Conservation (phyloP, 768 basidiomycete genomes). For the Collybiopsis luxurians region DNA sequence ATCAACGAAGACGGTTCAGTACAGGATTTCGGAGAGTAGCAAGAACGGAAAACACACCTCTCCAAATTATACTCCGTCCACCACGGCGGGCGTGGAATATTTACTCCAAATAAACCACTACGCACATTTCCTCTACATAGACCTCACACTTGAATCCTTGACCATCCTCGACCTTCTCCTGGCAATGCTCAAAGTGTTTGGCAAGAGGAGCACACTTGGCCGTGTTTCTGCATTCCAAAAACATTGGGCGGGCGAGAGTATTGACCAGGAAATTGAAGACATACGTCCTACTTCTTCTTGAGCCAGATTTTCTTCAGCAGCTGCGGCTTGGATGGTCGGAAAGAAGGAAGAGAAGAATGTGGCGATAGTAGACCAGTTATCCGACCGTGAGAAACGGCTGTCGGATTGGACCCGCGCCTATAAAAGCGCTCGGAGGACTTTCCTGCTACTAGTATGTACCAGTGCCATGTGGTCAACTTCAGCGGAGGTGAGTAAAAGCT, state of each 20-base stretch:
- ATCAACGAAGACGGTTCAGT: too few relatives aligned
- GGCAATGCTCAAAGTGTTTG: conserved; percentile 88
- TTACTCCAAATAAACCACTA: conserved; percentile 20
- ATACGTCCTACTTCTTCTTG: conserved; percentile 56
- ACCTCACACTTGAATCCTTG: conserved; percentile 89
- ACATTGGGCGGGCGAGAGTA: conserved; percentile 57
- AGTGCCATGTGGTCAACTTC: too few relatives aligned
- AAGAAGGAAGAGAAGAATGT: conserved; percentile 45
- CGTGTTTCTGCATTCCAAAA: conserved; percentile 65
- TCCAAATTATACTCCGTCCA: too few relatives aligned
- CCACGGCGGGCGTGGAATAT: too few relatives aligned
- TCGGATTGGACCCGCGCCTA: too few relatives aligned
- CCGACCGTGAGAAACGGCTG: too few relatives aligned
- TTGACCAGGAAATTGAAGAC: conserved; percentile 25
- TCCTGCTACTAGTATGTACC: too few relatives aligned
- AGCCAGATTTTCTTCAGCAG: conserved; percentile 15
- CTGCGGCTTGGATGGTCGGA: conserved; percentile 41
- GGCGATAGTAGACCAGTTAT: too few relatives aligned
- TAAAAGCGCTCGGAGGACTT: too few relatives aligned
- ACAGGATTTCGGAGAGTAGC: too few relatives aligned
- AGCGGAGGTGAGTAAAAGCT: too few relatives aligned
- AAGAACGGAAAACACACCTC: too few relatives aligned
- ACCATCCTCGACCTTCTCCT: conserved; percentile 81
- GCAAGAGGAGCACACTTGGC: conserved; percentile 64
- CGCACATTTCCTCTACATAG: conserved; percentile 88